Percentiles rank a stretch among this genome's conserved stretches.
phyloP scores from a whole-genome alignment of 2,329 filamentous ascomycete genomes.

The Fusarium oxysporum region DNA sequence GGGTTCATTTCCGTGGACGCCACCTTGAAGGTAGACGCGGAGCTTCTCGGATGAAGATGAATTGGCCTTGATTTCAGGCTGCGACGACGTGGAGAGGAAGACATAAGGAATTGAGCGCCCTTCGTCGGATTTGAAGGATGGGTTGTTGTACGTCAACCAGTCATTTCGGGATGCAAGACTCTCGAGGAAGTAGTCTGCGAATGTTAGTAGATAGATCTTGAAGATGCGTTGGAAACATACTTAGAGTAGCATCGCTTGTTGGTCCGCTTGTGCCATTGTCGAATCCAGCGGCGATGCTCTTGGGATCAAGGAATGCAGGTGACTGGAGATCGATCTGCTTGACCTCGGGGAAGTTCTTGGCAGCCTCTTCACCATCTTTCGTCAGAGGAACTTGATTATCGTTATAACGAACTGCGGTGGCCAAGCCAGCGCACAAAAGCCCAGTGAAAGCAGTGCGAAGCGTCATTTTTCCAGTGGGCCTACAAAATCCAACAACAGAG shows the following conservation, averaged over 20 bases:
- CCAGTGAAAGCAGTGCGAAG: constrained; percentile 7
- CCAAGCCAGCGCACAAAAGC: constrained; percentile 36
- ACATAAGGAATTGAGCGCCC: constrained; percentile 41
- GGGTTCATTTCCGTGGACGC: constrained; percentile 47
- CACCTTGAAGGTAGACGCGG: constrained; percentile 45
- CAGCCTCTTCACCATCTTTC: constrained; percentile 39
- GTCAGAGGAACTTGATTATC: constrained; percentile 42
- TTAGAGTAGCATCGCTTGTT: constrained; percentile 34
- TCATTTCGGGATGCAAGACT: constrained; percentile 35
- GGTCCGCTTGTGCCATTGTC: constrained; percentile 47
- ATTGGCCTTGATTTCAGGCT: constrained; percentile 28
- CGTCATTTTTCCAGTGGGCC: constrained; percentile 1
- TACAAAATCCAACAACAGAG: not conserved
- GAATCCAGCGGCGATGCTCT: constrained; percentile 42
- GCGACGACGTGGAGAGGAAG: constrained; percentile 14
- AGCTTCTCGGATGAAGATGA: constrained; percentile 37
- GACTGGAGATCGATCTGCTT: constrained; percentile 40
- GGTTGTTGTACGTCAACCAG: constrained; percentile 42
- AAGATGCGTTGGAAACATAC: not conserved
- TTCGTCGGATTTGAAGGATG: constrained; percentile 38
- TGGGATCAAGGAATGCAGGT: constrained; percentile 40
- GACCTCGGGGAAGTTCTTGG: constrained; percentile 40
- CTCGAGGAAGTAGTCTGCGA: constrained; percentile 37
- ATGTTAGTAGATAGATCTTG: not conserved
- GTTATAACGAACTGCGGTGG: constrained; percentile 39